Percentiles rank a stretch among this genome's conserved stretches.
Conservation (phyloP, 768 basidiomycete species). For the Mrakia blollopis region DNA sequence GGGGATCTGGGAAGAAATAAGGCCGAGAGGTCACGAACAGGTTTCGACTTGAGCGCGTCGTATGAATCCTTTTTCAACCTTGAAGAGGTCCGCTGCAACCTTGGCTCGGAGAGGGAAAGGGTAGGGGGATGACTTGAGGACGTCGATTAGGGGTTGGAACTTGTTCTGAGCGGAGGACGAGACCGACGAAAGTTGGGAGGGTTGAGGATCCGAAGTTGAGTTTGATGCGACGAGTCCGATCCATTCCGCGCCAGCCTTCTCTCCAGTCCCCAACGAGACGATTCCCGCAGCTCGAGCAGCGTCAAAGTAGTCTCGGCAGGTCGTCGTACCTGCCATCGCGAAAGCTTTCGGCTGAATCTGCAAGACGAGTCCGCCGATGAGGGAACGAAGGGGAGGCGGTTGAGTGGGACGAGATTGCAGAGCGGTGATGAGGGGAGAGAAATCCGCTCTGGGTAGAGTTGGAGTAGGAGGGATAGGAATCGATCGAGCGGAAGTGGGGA, state of each 20-base stretch:
- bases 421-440: background rate
- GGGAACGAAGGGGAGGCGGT: background rate
- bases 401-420: background rate
- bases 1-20: background rate
- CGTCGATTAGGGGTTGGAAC: background rate
- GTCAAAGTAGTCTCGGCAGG: background rate
- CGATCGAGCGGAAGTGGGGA: too few species aligned
- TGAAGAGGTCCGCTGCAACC: background rate
- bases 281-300: background rate
- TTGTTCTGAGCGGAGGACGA: background rate
- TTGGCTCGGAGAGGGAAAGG: conserved; percentile 1
- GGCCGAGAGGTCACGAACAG: background rate
- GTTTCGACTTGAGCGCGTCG: background rate
- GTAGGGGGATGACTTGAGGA: background rate
- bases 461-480: too few species aligned
- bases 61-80: background rate
- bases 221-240: background rate
- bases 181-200: background rate
- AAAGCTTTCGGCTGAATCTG: background rate
- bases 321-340: background rate
- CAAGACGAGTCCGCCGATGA: background rate
- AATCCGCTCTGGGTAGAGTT: background rate
- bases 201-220: background rate
- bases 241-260: background rate
- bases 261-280: background rate